Base-by-base conservation (phyloP, 2,329 filamentous ascomycete genomes). In the Cercospora sesami region DNA sequence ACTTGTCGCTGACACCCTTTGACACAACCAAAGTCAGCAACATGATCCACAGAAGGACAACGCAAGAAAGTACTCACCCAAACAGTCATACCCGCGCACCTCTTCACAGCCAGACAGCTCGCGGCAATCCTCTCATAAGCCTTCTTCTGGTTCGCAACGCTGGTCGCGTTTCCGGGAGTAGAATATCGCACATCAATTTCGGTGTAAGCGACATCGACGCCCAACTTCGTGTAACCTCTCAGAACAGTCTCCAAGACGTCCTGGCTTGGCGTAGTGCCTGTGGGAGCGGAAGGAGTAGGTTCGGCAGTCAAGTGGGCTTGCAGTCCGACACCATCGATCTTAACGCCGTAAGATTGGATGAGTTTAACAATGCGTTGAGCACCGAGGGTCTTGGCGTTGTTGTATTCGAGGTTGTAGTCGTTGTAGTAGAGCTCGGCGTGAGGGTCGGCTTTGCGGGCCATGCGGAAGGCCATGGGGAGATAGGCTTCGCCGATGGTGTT, bases 191-290 rank as follows among this genome's bases (percentile, higher is more conserved):
- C 89, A 73, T 91, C 89, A 18, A 90, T 81, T 79, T 90, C 88
- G 2, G 87, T 90, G 64, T 89, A 81, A 8, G 87, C 87, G 30
- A 89, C 82, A 71, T 90, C 86, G 21, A 85, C 81, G 18, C 82
- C 82, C 23, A 85, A 78, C n/a, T 75, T 74, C 2, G 83, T 85
- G 60, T 87, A 85, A 0, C 81, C 79, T 69, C 83, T 80, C 71
- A 89, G 81, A 23, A 70, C 68, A 4, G 85, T 83, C 12, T 76
- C 76, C 8, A 81, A 80, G 55, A 73, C 69, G 1, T 72, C 73
- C 2, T 75, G 73, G 23, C 21, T 51, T 0, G 69, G 69, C 1
- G 68, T 68, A 1, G 23, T 45, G 5, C 67, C 69, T 16, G 45
- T 65, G 9, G 63, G 57, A 28, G 48, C 36, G 16, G 63, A 33